phyloP scores from a whole-genome alignment of 2,329 filamentous ascomycete species.

The Aspergillus sp. region DNA sequence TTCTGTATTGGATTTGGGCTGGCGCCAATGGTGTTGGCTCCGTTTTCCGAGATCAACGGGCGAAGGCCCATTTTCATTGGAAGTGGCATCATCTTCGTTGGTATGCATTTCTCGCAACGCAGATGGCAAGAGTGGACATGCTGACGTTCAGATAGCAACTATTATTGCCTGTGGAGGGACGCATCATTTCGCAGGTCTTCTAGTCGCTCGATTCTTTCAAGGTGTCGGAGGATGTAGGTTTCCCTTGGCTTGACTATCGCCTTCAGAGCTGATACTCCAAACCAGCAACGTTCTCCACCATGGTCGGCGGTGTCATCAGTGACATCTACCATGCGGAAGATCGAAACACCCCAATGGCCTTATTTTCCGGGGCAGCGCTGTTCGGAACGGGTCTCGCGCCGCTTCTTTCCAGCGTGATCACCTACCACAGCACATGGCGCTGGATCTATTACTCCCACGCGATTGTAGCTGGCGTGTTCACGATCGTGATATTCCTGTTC shows the following conservation, averaged over 20 bases:
- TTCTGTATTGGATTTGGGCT: conserved; percentile 80
- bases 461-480: conserved; percentile 64
- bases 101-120: conserved; percentile 17
- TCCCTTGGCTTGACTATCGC: conserved; percentile 9
- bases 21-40: conserved; percentile 83
- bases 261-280: background rate
- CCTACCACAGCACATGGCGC: conserved; percentile 67
- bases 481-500: conserved; percentile 63
- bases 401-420: conserved; percentile 67
- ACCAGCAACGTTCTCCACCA: conserved; percentile 68
- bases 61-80: conserved; percentile 76
- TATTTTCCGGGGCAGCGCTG: conserved; percentile 78
- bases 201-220: conserved; percentile 71
- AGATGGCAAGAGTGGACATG: background rate
- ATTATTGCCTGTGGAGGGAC: conserved; percentile 73
- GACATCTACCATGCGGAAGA: conserved; percentile 78
- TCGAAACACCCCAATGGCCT: conserved; percentile 83
- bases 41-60: conserved; percentile 85
- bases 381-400: conserved; percentile 79
- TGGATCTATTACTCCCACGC: conserved; percentile 89
- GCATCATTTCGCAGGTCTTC: conserved; percentile 66
- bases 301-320: conserved; percentile 87
- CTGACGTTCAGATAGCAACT: conserved; percentile 42
- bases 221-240: conserved; percentile 71
- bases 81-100: conserved; percentile 69